Evolutionary conservation across 140 eudicot species (phyloP).

Genomic region (Anethum foeniculum): DNA sequence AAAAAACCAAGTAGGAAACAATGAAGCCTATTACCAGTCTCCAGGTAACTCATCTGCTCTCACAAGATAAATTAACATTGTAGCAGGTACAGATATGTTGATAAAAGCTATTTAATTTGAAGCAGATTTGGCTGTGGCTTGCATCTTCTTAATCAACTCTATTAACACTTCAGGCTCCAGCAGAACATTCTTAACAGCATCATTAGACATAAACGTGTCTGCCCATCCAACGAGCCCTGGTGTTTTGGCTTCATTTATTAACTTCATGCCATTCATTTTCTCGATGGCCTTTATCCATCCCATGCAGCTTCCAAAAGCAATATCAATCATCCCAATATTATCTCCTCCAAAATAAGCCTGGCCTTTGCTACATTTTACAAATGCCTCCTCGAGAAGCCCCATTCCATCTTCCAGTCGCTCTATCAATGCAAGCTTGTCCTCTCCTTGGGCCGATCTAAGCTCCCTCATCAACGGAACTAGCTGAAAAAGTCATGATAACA

Average conservation of each 20-base stretch:
- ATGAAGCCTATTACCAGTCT: no score
- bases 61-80: no score
- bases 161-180: constrained; percentile 31
- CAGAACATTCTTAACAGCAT: constrained; percentile 25
- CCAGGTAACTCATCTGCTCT: no score
- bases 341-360: constrained; percentile 47
- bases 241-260: constrained; percentile 35
- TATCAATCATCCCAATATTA: constrained; percentile 34
- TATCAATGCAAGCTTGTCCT: constrained; percentile 13
- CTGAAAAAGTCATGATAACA: no score
- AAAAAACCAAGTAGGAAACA: no score
- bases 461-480: no score
- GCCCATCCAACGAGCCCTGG: constrained; percentile 38
- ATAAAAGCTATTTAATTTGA: no score
- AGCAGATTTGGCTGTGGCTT: not conserved
- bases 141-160: constrained; percentile 5
- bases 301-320: constrained; percentile 34
- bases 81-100: no score
- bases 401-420: constrained; percentile 14
- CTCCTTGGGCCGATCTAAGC: constrained; percentile 20
- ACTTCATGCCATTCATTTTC: constrained; percentile 12
- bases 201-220: constrained; percentile 19
- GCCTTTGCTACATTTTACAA: constrained; percentile 34
- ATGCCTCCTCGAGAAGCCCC: constrained; percentile 33
- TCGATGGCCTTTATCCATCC: constrained; percentile 33